Evolutionary conservation across 768 basidiomycete genomes (phyloP).

Genomic region (Boletus sp.): DNA sequence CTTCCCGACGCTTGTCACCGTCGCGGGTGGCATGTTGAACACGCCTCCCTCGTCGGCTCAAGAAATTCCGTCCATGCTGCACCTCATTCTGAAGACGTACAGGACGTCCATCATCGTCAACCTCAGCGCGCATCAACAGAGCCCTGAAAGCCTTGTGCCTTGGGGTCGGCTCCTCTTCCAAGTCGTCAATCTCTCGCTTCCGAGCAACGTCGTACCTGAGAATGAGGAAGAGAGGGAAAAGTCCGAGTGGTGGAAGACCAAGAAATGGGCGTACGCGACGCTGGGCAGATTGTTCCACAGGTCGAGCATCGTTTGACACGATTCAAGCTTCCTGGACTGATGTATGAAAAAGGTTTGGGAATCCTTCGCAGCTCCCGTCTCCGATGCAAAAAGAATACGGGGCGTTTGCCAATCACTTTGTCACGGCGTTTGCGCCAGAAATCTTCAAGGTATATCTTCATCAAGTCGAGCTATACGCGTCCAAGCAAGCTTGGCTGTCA

Average conservation of each 20-base stretch:
- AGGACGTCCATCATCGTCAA: constrained; percentile 76
- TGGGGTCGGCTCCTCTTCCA: constrained; percentile 86
- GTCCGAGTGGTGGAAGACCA: constrained; percentile 87
- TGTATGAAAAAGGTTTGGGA: constrained; percentile 59
- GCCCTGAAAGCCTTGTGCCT: constrained; percentile 70
- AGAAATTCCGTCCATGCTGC: constrained; percentile 81
- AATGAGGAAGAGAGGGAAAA: constrained; percentile 76
- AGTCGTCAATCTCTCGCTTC: constrained; percentile 71
- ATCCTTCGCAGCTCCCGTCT: constrained; percentile 80
- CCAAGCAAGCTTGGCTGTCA: constrained; percentile 72
- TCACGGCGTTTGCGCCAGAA: constrained; percentile 77
- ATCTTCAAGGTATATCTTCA: constrained; percentile 79
- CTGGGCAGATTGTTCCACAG: constrained; percentile 79
- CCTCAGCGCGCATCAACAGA: constrained; percentile 73
- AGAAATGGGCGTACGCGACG: constrained; percentile 90
- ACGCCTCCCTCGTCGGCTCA: constrained; percentile 57
- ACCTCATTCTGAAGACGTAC: constrained; percentile 86
- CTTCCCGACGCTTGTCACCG: constrained; percentile 74
- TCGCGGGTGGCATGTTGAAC: constrained; percentile 68
- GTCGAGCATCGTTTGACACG: constrained; percentile 27
- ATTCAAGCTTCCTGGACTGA: constrained; percentile 5
- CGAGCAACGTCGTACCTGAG: constrained; percentile 60
- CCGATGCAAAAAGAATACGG: constrained; percentile 68
- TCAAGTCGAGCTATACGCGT: constrained; percentile 65
- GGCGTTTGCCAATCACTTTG: constrained; percentile 75